These are phyloP conservation scores for Metschnikowia peoriensis DNA, from an alignment of 805 yeast genomes.

Conservation along the genomic window DNA sequence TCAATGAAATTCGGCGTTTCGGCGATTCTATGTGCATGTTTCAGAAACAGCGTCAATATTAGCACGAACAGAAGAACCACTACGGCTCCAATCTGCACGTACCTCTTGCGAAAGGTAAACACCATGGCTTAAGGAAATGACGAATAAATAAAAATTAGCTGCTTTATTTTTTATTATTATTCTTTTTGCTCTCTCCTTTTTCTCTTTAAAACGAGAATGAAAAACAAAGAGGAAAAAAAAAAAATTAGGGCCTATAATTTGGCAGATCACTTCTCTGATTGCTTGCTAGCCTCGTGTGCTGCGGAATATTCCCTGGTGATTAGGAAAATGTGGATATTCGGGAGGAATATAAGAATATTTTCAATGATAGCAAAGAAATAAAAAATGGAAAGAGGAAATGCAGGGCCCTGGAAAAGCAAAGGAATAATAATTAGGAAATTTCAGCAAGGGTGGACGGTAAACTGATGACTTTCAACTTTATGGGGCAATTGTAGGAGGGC, in stretches of 20 bases:
- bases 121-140: not conserved
- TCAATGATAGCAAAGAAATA: not conserved
- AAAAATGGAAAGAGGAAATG: too few species aligned
- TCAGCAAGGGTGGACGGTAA: too few species aligned
- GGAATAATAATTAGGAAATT: too few species aligned
- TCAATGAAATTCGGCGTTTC: conserved; percentile 16
- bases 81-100: conserved; percentile 16
- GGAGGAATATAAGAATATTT: too few species aligned
- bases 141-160: not conserved
- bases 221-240: not conserved
- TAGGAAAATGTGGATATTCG: too few species aligned
- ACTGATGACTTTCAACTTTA: too few species aligned
- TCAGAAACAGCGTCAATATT: conserved; percentile 12
- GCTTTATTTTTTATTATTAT: too few species aligned
- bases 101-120: conserved; percentile 16
- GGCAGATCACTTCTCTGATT: too few species aligned
- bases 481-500: too few species aligned
- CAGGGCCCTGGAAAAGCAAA: too few species aligned
- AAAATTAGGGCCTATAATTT: not conserved
- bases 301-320: too few species aligned
- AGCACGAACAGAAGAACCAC: conserved; percentile 16
- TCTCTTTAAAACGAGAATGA: not conserved
- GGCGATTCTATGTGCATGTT: not conserved
- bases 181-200: not conserved
- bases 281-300: too few species aligned